Percentiles rank a stretch among this genome's conserved stretches.
These are phyloP conservation scores for Thyridium curvatum DNA, from an alignment of 2,329 filamentous ascomycete species.

Conservation along the genomic window DNA sequence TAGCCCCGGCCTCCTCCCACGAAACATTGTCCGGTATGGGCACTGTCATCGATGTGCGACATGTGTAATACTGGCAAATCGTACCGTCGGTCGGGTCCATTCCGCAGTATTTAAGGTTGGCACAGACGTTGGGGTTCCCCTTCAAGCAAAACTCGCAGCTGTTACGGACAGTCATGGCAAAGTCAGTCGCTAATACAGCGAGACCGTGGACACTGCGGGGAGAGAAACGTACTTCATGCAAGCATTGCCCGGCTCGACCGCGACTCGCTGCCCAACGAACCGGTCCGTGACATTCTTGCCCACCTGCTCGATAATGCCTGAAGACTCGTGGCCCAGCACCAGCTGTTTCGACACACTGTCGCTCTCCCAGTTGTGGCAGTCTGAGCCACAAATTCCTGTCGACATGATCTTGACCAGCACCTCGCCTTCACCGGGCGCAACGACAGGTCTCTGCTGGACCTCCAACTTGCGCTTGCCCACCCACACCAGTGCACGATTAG, in stretches of 20 bases:
- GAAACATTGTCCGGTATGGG: slow-evolving; percentile 54
- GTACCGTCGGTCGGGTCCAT: slow-evolving; percentile 64
- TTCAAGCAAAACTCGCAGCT: slow-evolving; percentile 19
- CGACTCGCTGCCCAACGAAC: slow-evolving; percentile 51
- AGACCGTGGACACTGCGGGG: background rate
- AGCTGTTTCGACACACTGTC: slow-evolving; percentile 11
- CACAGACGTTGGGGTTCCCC: slow-evolving; percentile 60
- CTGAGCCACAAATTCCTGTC: slow-evolving; percentile 12
- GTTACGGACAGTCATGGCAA: background rate
- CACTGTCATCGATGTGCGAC: slow-evolving; percentile 51
- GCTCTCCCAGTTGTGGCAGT: slow-evolving; percentile 17
- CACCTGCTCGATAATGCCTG: slow-evolving; percentile 50
- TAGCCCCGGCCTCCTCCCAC: slow-evolving; percentile 58
- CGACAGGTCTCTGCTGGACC: slow-evolving; percentile 37
- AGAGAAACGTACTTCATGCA: slow-evolving; percentile 28
- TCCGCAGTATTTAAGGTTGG: slow-evolving; percentile 59
- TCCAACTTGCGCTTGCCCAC: slow-evolving; percentile 25
- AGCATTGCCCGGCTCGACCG: slow-evolving; percentile 58
- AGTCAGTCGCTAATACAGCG: background rate
- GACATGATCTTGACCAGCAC: slow-evolving; percentile 11
- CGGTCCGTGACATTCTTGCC: slow-evolving; percentile 39
- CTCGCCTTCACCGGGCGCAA: slow-evolving; percentile 21
- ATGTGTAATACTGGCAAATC: slow-evolving; percentile 54
- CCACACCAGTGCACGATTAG: slow-evolving; percentile 16
- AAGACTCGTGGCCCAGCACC: slow-evolving; percentile 54